A percentile compares a stretch with the other conserved stretches of the same genome.
Conservation (phyloP, 768 basidiomycete genomes). For the Serendipita sp. region DNA sequence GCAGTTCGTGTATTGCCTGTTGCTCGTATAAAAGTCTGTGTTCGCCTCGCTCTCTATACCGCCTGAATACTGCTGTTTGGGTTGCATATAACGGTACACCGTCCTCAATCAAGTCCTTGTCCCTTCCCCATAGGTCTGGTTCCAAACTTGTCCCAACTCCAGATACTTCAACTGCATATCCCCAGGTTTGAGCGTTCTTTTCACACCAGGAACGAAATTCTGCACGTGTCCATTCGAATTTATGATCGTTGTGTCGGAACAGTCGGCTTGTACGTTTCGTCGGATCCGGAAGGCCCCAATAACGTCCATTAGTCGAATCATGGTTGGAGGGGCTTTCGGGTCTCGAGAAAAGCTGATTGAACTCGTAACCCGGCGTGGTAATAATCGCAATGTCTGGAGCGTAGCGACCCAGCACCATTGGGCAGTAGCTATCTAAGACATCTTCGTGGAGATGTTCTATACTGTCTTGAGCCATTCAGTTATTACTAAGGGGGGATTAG, state of each 20-base stretch:
- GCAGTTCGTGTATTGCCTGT: neutral
- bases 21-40: neutral
- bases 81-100: conserved; percentile 33
- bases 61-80: conserved; percentile 40
- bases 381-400: conserved; percentile 56
- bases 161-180: conserved; percentile 45
- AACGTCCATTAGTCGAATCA: conserved; percentile 23
- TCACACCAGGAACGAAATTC: conserved; percentile 58
- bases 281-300: conserved; percentile 51
- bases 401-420: conserved; percentile 61
- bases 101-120: conserved; percentile 29
- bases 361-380: conserved; percentile 76
- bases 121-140: conserved; percentile 57
- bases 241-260: conserved; percentile 73
- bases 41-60: neutral
- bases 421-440: conserved; percentile 46
- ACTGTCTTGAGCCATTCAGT: conserved; percentile 24
- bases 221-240: conserved; percentile 73
- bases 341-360: conserved; percentile 57
- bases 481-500: conserved; percentile 3
- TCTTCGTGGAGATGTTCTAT: conserved; percentile 61
- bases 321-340: conserved; percentile 7
- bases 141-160: conserved; percentile 46
- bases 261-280: conserved; percentile 55
- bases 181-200: conserved; percentile 44